phyloP scores from a whole-genome alignment of 495 filamentous ascomycete genomes.

The Penicillium alfredii region DNA sequence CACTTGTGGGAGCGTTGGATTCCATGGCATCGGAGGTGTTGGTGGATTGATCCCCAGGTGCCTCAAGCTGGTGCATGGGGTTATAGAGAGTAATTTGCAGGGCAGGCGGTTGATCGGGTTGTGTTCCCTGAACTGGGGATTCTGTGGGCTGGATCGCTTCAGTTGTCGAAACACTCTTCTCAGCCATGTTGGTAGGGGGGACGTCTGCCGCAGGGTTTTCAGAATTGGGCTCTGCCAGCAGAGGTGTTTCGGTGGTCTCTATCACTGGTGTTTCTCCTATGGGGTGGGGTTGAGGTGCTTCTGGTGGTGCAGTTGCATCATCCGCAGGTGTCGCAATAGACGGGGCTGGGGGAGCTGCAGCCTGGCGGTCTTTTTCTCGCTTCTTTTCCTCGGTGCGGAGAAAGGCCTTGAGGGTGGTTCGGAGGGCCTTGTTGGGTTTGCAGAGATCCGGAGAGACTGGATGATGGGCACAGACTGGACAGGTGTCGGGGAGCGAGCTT shows the following conservation, averaged over 20 bases:
- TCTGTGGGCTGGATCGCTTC: not conserved
- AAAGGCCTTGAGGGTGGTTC: constrained; percentile 85
- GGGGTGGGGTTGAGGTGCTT: too few relatives aligned
- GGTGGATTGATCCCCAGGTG: constrained; percentile 1
- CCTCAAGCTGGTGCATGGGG: constrained; percentile 1
- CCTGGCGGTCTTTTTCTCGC: constrained; percentile 51
- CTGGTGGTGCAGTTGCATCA: constrained; percentile 12
- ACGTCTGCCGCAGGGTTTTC: not conserved
- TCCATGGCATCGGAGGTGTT: constrained; percentile 11
- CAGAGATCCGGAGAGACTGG: constrained; percentile 81
- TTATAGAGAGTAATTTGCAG: not conserved
- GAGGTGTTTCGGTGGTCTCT: constrained; percentile 3
- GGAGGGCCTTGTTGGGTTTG: constrained; percentile 79
- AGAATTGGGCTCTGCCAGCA: not conserved
- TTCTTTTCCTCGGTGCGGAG: constrained; percentile 86
- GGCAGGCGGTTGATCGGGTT: not conserved
- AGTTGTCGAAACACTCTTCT: not conserved
- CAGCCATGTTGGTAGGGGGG: constrained; percentile 3
- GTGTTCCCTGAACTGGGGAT: constrained; percentile 8
- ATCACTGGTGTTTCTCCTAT: too few relatives aligned
- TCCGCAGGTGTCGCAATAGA: constrained; percentile 20
- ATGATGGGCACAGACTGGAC: constrained; percentile 87
- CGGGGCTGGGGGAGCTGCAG: constrained; percentile 28
- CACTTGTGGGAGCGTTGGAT: not conserved
- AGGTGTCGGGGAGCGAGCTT: constrained; percentile 66